Evolutionary conservation across 2,329 filamentous ascomycete species (phyloP), one percentile per base, ranked within the genome.

Genomic region (Apiospora sp.): DNA sequence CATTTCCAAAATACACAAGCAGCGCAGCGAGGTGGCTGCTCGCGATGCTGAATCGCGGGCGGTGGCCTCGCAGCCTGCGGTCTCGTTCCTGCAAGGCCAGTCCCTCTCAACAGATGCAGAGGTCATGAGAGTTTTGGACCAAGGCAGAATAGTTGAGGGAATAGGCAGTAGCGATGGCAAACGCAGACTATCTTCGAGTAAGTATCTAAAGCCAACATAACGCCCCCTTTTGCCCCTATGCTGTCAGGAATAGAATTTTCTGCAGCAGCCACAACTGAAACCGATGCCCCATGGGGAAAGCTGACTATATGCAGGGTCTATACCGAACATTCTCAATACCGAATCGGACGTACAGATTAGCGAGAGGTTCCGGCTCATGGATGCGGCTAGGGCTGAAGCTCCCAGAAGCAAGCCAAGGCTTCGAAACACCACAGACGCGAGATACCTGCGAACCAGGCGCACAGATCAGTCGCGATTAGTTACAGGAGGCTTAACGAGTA

Each of bases 1-100:
- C 69, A 75, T 79, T 43, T 79, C 78, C 19, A 79, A 73, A 58
- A 67, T 85, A 37, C 77, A 80, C 69, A 71, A 75, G 37, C 70
- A 82, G 10, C 77, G 77, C 49, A 44, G 46, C 13, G 61, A 70
- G 54, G 44, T 37, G 22, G 44, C 41, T 24, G 24, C 24, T 16
- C 68, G 27, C 30, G 49, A 41, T 4, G 58, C 58, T 8, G 58
- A 41, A 6, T 22, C 58, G 7, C 30, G 58, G 12, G 58, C 58
- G 19, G 58, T 10, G 4, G 58, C 58, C 34, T 64, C 58, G 34
- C 58, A 64, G 58, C 58, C 58, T 64, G 30, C 34, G 6, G 19
- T 64, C 30, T 64, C 58, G 10, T 64, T 64, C 34, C n/a, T 37
- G 30, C 58, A 64, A 12, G 58, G 58, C 34, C 58, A 64, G 10